Evolutionary conservation across 2,329 filamentous ascomycete species (phyloP).

Genomic region (Ramularia endophylla): DNA sequence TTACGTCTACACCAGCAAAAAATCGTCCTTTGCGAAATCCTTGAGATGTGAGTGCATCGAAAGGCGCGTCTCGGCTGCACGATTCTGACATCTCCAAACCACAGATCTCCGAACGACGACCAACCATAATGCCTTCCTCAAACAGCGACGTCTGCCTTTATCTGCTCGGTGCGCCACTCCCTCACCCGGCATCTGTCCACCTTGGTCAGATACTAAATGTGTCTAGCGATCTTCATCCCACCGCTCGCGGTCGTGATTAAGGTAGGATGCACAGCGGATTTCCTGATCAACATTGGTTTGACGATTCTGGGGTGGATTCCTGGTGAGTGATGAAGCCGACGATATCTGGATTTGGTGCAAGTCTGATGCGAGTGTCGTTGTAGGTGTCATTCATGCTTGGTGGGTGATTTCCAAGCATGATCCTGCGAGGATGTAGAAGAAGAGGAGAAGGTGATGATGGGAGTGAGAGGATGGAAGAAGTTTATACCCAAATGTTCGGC

Average conservation of each 20-base stretch:
- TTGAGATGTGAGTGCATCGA: too few relatives aligned
- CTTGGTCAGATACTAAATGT: background rate
- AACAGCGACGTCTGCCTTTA: slow-evolving; percentile 15
- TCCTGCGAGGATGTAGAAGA: background rate
- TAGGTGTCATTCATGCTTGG: slow-evolving; percentile 71
- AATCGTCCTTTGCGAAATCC: too few relatives aligned
- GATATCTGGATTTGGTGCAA: too few relatives aligned
- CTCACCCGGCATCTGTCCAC: background rate
- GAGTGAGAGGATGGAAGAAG: too few relatives aligned
- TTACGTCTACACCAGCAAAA: too few relatives aligned
- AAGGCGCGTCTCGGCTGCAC: too few relatives aligned
- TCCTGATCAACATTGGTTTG: slow-evolving; percentile 85
- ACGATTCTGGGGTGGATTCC: slow-evolving; percentile 61
- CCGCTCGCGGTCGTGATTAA: slow-evolving; percentile 87
- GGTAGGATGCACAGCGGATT: slow-evolving; percentile 73
- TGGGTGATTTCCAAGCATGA: slow-evolving; percentile 42
- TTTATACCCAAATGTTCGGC: too few relatives aligned
- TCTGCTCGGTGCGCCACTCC: slow-evolving; percentile 6
- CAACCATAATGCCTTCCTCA: slow-evolving; percentile 9
- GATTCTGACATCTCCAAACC: too few relatives aligned
- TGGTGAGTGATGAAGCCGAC: background rate
- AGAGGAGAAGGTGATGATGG: too few relatives aligned
- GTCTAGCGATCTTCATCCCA: slow-evolving; percentile 68
- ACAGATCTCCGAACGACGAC: background rate
- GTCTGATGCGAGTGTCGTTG: too few relatives aligned